Conservation (phyloP, 345 rosid species). For the Brassica cretica region DNA sequence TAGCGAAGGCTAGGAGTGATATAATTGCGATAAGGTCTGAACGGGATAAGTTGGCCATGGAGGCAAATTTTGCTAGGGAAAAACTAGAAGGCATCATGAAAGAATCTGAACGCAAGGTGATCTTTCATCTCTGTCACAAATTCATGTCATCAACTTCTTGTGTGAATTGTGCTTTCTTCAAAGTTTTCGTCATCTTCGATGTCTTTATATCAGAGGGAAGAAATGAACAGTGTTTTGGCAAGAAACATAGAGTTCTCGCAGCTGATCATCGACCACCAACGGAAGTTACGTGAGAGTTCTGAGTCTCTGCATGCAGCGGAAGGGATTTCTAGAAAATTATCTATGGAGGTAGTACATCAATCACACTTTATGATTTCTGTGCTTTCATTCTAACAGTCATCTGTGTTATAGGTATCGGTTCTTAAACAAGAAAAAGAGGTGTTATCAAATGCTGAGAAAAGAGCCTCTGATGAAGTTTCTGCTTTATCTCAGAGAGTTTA, state of each 20-base stretch:
- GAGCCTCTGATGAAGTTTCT: conserved; percentile 88
- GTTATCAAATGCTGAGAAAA: conserved; percentile 76
- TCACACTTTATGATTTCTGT: conserved; percentile 3
- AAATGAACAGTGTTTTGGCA: conserved; percentile 59
- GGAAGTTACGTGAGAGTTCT: conserved; percentile 75
- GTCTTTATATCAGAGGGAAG: conserved; percentile 56
- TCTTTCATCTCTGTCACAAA: conserved; percentile 14
- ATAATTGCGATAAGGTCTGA: conserved; percentile 65
- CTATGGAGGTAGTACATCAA: conserved; percentile 65
- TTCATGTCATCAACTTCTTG: conserved; percentile 6
- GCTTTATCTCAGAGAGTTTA: conserved; percentile 77
- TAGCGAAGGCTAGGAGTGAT: conserved; percentile 74
- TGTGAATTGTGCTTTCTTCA: conserved; percentile 18
- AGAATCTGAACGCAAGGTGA: conserved; percentile 83
- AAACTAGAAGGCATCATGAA: conserved; percentile 68
- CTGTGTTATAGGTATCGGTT: conserved; percentile 56
- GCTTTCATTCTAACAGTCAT: conserved; percentile 22
- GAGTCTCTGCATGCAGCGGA: conserved; percentile 70
- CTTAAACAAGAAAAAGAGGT: conserved; percentile 80
- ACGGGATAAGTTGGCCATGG: conserved; percentile 74
- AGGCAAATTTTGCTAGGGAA: conserved; percentile 73
- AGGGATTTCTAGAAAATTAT: conserved; percentile 74
- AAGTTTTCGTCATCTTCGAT: conserved; percentile 21
- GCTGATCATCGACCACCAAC: conserved; percentile 74
- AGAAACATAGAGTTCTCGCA: conserved; percentile 91